These are phyloP conservation scores for Fusarium devonianum DNA, from an alignment of 2,329 filamentous ascomycete species.

Conservation along the genomic window DNA sequence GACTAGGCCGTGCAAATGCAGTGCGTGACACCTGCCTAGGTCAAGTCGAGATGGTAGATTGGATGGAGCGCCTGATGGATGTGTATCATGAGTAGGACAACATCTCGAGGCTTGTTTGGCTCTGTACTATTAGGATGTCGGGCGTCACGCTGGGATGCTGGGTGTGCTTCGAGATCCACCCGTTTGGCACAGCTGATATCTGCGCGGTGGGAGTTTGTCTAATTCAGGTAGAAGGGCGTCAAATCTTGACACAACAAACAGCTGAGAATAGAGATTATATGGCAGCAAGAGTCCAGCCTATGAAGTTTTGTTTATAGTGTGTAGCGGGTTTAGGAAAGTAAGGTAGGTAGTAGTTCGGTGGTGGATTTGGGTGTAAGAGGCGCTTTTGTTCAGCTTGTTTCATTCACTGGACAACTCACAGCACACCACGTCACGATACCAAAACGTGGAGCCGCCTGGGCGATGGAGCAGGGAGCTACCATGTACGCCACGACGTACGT, in stretches of 20 bases:
- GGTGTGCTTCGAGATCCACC: constrained; percentile 30
- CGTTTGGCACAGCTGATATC: constrained; percentile 18
- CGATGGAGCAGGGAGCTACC: constrained; percentile 1
- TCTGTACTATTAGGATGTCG: constrained; percentile 6
- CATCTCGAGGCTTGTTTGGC: constrained; percentile 25
- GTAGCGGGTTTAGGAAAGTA: too few species aligned
- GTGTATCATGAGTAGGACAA: constrained; percentile 14
- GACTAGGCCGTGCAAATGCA: not conserved
- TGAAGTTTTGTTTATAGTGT: too few species aligned
- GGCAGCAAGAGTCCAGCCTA: too few species aligned
- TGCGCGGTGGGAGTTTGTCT: not conserved
- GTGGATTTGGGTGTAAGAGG: constrained; percentile 19
- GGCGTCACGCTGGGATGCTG: constrained; percentile 10
- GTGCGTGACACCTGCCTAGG: constrained; percentile 2
- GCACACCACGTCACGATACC: constrained; percentile 25
- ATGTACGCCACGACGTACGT: too few species aligned
- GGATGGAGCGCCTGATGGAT: not conserved
- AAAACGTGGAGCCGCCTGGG: constrained; percentile 16
- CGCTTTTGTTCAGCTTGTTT: constrained; percentile 18
- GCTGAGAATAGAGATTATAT: too few species aligned
- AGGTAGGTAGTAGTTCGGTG: too few species aligned
- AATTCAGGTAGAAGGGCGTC: too few species aligned
- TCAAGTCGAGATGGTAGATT: not conserved
- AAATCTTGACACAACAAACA: too few species aligned
- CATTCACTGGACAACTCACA: constrained; percentile 30